These are phyloP conservation scores for Oenanthe javanica DNA, from an alignment of 140 eudicot species.

Conservation along the genomic window DNA sequence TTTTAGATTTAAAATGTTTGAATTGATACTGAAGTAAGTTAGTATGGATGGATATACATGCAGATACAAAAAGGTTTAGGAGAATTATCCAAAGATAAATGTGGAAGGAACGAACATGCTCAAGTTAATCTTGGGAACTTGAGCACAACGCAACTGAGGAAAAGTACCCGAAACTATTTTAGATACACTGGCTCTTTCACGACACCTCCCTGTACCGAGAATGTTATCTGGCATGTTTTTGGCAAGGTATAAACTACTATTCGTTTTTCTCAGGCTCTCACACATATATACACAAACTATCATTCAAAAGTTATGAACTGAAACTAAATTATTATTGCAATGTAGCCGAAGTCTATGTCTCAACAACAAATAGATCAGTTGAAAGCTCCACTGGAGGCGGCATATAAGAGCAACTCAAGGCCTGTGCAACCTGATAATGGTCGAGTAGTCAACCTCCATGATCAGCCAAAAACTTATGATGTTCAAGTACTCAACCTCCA, in stretches of 20 bases:
- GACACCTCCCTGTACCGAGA: conserved; percentile 75
- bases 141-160: conserved; percentile 37
- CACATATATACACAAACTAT: background rate
- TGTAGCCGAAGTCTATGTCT: conserved; percentile 55
- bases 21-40: background rate
- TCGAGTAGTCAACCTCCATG: conserved; percentile 45
- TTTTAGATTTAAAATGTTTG: background rate
- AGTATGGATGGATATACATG: background rate
- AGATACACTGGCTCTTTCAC: conserved; percentile 74
- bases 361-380: conserved; percentile 43
- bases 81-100: conserved; percentile 31
- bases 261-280: background rate
- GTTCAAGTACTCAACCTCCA: conserved; percentile 48
- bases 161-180: conserved; percentile 56
- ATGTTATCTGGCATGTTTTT: conserved; percentile 62
- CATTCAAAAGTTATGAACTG: background rate
- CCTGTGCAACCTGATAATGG: conserved; percentile 59
- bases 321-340: background rate
- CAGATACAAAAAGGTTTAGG: conserved; percentile 47
- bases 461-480: conserved; percentile 23
- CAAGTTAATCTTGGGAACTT: conserved; percentile 34
- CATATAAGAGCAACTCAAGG: conserved; percentile 59
- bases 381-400: conserved; percentile 40
- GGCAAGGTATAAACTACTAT: conserved; percentile 45
- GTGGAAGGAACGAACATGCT: conserved; percentile 19